These are phyloP conservation scores for Aspergillus alliaceus DNA, from an alignment of 2,329 filamentous ascomycete genomes.

Conservation along the genomic window DNA sequence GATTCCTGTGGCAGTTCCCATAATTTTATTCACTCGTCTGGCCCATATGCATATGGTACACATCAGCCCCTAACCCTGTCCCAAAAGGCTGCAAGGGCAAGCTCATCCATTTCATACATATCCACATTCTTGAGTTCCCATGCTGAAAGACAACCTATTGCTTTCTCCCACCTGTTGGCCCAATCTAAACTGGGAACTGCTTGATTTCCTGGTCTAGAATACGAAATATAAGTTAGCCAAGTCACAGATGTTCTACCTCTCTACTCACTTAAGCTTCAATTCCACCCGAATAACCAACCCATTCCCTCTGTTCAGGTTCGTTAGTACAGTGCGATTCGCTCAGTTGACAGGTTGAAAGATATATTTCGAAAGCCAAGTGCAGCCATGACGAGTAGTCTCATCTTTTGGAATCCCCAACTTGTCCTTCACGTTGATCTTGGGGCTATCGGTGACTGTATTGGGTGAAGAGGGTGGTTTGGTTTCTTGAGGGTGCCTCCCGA, in stretches of 20 bases:
- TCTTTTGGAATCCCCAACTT: neutral
- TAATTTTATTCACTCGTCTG: neutral
- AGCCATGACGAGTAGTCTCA: neutral
- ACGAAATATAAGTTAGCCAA: too few species aligned
- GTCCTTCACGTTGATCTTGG: neutral
- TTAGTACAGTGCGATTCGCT: neutral
- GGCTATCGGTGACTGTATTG: neutral
- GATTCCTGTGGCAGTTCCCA: too few species aligned
- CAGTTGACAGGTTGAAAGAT: neutral
- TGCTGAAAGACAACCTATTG: slow-evolving; percentile 5
- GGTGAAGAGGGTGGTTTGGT: neutral
- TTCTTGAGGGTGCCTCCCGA: neutral
- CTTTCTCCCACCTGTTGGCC: neutral
- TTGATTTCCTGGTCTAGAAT: neutral
- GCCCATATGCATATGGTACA: slow-evolving; percentile 3
- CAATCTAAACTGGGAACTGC: neutral
- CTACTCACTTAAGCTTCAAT: neutral
- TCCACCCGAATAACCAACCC: neutral
- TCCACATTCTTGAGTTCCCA: slow-evolving; percentile 2
- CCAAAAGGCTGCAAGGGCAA: slow-evolving; percentile 9
- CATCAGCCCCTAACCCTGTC: slow-evolving; percentile 5
- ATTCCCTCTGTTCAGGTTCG: neutral
- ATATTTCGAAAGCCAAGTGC: neutral
- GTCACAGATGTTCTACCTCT: too few species aligned
- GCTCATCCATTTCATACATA: slow-evolving; percentile 12